Evolutionary conservation across 2,329 filamentous ascomycete species (phyloP), one percentile per base, ranked within the genome.

Genomic region (Lecanoromycetidae sp.): DNA sequence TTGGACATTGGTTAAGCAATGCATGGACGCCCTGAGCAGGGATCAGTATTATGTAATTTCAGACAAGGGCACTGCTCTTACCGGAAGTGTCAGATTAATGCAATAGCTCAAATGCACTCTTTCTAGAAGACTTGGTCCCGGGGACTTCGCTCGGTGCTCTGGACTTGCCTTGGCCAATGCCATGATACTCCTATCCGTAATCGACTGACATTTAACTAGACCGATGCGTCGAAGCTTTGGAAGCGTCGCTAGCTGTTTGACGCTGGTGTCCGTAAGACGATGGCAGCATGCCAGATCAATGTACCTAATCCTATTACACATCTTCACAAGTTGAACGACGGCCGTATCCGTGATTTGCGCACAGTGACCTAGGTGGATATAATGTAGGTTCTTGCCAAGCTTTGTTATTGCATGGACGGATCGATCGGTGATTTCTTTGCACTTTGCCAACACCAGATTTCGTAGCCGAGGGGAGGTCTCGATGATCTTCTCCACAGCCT

Each of bases 101-200:
- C 91, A 98, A 62, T 98, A 96, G 64, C 88, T 95, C 32, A 98
- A 74, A 70, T 98, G 91, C 8, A 98, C 91, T 56, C 91, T 77
- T 68, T 98, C 91, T 22, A 98, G 69, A 40, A 77, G 74, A 58
- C 83, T 88, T 49, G 74, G 73, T 17, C 71, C 71, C 69, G 78
- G 53, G 69, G 76, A 56, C 63, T 69, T 51, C 68, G 67, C 7
- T 70, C 72, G 9, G 64, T 68, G 43, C 23, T 66, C 59, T 48
- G 62, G 60, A 50, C 77, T 81, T 2, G 82, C 79, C 55, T 80
- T 79, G 6, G 90, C 87, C 54, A 96, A 71, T 17, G 87, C 85
- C 54, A 83, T 72, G 44, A 98, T 93, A 56, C 88, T 94, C 23
- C 78, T 76, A 61, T 98, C 87, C 0, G 91, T 95, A 56, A 98